A percentile compares a stretch with the other conserved stretches of the same genome.
Evolutionary conservation across 768 basidiomycete species (phyloP).

Genomic region (Xanthoconium stramineum): DNA sequence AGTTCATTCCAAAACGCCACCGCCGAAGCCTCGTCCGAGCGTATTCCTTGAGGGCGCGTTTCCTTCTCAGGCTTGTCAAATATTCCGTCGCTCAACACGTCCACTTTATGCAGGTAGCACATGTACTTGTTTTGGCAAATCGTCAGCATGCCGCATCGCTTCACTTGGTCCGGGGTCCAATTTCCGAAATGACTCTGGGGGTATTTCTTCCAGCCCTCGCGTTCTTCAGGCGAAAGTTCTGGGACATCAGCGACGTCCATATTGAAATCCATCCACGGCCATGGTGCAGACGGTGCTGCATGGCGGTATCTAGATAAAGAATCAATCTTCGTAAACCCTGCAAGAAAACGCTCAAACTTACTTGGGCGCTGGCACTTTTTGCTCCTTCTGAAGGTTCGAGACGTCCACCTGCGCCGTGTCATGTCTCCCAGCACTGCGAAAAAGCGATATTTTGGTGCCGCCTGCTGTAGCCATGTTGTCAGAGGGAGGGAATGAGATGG

Average conservation of each 20-base stretch:
- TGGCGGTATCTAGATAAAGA: conserved; percentile 33
- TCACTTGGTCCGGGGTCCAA: conserved; percentile 48
- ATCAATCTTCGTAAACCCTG: conserved; percentile 4
- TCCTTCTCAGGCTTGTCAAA: conserved; percentile 16
- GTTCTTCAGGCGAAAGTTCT: not conserved
- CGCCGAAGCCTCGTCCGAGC: conserved; percentile 7
- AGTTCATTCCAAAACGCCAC: conserved; percentile 31
- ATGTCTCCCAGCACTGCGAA: not conserved
- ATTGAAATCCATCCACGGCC: conserved; percentile 42
- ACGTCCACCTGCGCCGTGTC: conserved; percentile 8
- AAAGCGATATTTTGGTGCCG: conserved; percentile 5
- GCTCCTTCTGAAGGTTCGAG: conserved; percentile 2
- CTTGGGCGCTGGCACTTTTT: conserved; percentile 26
- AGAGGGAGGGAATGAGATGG: not conserved
- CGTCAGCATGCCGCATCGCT: conserved; percentile 32
- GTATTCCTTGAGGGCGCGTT: conserved; percentile 9
- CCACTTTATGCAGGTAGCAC: conserved; percentile 23
- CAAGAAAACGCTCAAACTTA: not conserved
- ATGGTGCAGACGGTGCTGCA: conserved; percentile 38
- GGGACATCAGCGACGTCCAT: conserved; percentile 17
- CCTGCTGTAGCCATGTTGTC: conserved; percentile 15
- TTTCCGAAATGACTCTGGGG: conserved; percentile 54
- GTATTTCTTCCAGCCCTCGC: conserved; percentile 35
- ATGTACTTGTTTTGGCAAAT: conserved; percentile 12
- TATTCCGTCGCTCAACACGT: conserved; percentile 12